Evolutionary conservation across 176 grass and related monocot genomes (phyloP).

Genomic region (Bolboschoenus planiculmis): DNA sequence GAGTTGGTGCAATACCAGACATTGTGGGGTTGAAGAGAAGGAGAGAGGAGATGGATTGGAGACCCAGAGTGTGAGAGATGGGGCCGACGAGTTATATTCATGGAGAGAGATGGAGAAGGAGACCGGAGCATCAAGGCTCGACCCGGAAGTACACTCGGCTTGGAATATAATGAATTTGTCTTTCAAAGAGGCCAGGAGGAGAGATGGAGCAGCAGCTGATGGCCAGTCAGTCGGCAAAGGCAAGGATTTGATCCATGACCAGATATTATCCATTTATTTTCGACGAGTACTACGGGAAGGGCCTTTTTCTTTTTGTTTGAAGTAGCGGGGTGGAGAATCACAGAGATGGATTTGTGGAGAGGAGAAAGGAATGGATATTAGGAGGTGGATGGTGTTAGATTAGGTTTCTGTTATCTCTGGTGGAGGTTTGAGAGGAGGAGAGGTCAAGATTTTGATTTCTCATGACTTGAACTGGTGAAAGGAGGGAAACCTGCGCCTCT

Average conservation of each 20-base stretch:
- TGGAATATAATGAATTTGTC: constrained; percentile 52
- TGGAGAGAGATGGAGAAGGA: constrained; percentile 43
- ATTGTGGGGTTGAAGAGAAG: constrained; percentile 11
- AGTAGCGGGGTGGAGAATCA: not conserved
- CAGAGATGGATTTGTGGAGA: not conserved
- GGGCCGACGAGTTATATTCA: constrained; percentile 14
- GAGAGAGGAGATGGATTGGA: constrained; percentile 24
- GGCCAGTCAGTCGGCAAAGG: constrained; percentile 2
- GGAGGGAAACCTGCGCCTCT: not conserved
- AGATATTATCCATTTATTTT: constrained; percentile 63
- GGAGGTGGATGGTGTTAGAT: not conserved
- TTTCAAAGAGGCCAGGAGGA: constrained; percentile 27
- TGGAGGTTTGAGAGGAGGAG: not conserved
- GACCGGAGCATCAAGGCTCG: constrained; percentile 1
- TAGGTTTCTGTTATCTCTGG: constrained; percentile 3
- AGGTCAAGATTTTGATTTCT: not conserved
- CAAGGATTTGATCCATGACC: constrained; percentile 48
- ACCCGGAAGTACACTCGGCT: constrained; percentile 8
- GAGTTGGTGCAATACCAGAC: constrained; percentile 51
- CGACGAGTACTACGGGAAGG: not conserved
- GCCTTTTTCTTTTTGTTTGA: not conserved
- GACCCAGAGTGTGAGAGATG: constrained; percentile 40
- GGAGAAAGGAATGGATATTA: not conserved
- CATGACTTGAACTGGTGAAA: not conserved
- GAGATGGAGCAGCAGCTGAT: constrained; percentile 5